Evolutionary conservation across 2,329 filamentous ascomycete genomes (phyloP).

Genomic region (Fusarium sp.): DNA sequence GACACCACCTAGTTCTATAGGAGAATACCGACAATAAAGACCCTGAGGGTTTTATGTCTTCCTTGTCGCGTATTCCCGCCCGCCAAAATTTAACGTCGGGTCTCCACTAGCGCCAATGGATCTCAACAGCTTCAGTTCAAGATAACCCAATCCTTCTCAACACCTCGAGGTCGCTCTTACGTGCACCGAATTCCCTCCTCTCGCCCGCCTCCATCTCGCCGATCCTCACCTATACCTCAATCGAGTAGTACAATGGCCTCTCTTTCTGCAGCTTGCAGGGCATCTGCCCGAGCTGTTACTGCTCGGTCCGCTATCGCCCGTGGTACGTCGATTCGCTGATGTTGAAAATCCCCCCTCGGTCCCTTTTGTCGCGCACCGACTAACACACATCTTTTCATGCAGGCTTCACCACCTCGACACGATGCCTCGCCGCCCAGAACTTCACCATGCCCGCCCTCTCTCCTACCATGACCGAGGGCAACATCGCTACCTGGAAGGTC

Average conservation of each 20-base stretch:
- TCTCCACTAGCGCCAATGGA: slow-evolving; percentile 21
- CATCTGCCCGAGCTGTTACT: slow-evolving; percentile 69
- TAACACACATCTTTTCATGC: slow-evolving; percentile 35
- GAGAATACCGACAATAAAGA: background rate
- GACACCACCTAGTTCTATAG: background rate
- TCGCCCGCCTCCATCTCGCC: slow-evolving; percentile 21
- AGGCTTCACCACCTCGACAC: slow-evolving; percentile 74
- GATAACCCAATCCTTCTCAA: slow-evolving; percentile 35
- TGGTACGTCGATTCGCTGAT: slow-evolving; percentile 59
- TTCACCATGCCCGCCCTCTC: slow-evolving; percentile 93
- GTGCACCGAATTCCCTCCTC: slow-evolving; percentile 32
- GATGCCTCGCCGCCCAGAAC: slow-evolving; percentile 79
- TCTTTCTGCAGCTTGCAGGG: slow-evolving; percentile 70
- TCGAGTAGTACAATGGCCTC: slow-evolving; percentile 68
- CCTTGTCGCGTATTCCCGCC: slow-evolving; percentile 27
- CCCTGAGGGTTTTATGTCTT: slow-evolving; percentile 19
- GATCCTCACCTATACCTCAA: slow-evolving; percentile 43
- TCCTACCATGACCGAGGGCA: slow-evolving; percentile 93
- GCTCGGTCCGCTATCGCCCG: slow-evolving; percentile 61
- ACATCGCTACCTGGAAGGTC: slow-evolving; percentile 85
- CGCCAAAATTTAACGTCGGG: slow-evolving; percentile 51
- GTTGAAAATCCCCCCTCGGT: slow-evolving; percentile 29
- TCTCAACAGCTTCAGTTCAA: slow-evolving; percentile 32
- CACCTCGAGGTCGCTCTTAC: slow-evolving; percentile 40
- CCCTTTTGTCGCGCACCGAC: slow-evolving; percentile 43